Evolutionary conservation across 2,329 filamentous ascomycete species (phyloP), one percentile per base, ranked within the genome.

Genomic region (Canariomyces notabilis): DNA sequence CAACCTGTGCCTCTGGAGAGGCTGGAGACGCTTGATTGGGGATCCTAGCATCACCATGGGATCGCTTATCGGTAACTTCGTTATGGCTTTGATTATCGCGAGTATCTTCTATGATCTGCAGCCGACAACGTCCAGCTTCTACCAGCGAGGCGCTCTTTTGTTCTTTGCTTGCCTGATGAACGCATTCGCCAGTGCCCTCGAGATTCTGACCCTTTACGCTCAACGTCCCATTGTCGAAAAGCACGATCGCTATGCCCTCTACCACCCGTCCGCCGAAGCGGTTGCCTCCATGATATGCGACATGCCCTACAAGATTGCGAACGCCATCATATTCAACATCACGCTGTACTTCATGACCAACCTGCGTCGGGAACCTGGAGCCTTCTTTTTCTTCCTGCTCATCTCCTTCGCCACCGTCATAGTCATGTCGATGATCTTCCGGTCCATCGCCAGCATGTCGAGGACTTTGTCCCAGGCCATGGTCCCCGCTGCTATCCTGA

Each of bases 161-260:
- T 95, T 95, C 78, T 93, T 95, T 61, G 87, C 87, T 56, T 82
- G 89, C 59, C 72, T 95, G 50, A 82, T 93, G 71, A 94, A 93
- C 64, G 88, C 87, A 37, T 93, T 94, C 60, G 76, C 83, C 51
- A 85, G 81, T 62, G 85, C 85, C 46, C 76, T 93, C 32, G 88
- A 93, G 74, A 93, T 95, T 61, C 67, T 93, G 26, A 89, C 87
- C 0, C 75, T 95, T 4, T 96, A 93, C 62, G 80, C 87, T 2
- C 89, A 95, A 76, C 84, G 90, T 31, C 85, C 87, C 1, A 95
- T 95, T 58, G 88, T 96, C 50, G 89, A 95, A 62, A 95, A 95
- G 64, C 90, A 96, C 58, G 71, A 76, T 46, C 81, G 85, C 48
- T 95, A 95, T 62, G 89, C 89, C 15, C 75, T 95, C 15, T 95